phyloP scores from a whole-genome alignment of 2,329 filamentous ascomycete genomes.

The Leptographium radiaticola region DNA sequence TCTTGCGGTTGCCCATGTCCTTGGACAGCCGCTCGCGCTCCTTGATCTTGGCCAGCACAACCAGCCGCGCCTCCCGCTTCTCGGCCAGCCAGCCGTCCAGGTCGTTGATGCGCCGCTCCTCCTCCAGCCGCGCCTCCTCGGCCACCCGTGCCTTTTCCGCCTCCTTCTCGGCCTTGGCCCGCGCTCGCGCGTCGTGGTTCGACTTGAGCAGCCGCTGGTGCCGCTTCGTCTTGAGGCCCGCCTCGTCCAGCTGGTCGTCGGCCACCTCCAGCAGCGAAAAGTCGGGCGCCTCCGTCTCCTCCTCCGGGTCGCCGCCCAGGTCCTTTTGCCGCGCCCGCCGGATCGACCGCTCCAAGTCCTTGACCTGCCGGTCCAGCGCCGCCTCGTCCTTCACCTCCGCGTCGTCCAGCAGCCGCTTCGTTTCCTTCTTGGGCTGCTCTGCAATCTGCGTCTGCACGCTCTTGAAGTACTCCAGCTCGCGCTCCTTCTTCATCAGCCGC shows the following conservation, averaged over 20 bases:
- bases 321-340: slow-evolving; percentile 88
- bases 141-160: slow-evolving; percentile 73
- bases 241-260: slow-evolving; percentile 87
- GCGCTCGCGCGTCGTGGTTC: slow-evolving; percentile 80
- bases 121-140: slow-evolving; percentile 73
- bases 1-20: slow-evolving; percentile 92
- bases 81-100: slow-evolving; percentile 80
- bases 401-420: slow-evolving; percentile 69
- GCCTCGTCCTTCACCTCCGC: slow-evolving; percentile 88
- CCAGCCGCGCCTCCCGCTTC: slow-evolving; percentile 58
- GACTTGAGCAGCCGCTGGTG: slow-evolving; percentile 89
- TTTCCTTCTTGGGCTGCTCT: slow-evolving; percentile 81
- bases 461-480: slow-evolving; percentile 89
- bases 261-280: slow-evolving; percentile 83
- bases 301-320: slow-evolving; percentile 49
- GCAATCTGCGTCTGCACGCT: slow-evolving; percentile 61
- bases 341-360: slow-evolving; percentile 82
- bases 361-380: slow-evolving; percentile 71
- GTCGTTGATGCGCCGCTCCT: slow-evolving; percentile 70
- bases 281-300: slow-evolving; percentile 71
- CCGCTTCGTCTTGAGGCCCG: slow-evolving; percentile 79
- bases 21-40: slow-evolving; percentile 87
- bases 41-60: slow-evolving; percentile 71
- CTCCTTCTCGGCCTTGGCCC: slow-evolving; percentile 95
- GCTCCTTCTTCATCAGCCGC: slow-evolving; percentile 88